Base-by-base conservation (phyloP, 2,329 filamentous ascomycete species). In the Aspergillus quadrilineatus region DNA sequence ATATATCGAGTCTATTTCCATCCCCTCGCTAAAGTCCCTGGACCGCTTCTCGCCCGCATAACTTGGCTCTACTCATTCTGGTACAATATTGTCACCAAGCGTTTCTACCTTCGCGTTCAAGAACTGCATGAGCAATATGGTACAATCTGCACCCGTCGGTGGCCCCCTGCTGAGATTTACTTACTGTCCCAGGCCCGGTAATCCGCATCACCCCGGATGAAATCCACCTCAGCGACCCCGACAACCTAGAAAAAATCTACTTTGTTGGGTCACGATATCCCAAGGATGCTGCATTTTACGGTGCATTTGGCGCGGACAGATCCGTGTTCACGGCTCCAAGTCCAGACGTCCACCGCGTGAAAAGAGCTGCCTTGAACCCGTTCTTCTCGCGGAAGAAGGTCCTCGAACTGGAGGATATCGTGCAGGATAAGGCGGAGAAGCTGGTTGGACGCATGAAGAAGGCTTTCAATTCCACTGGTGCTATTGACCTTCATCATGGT, bases 281-380 rank as follows among this genome's bases (percentile, higher is more conserved):
- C 30, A 69, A 70, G 56, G 62, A 64, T 28, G 53, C 63, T n/a
- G 53, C 55, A 22, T 68, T 70, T 52, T 66, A 68, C 4, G 54
- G 61, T 26, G 61, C 62, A 22, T 67, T 70, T 49, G 65, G 65
- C 50, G 63, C 60, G 9, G 55, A 63, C 6, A 60, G 63, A 34
- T 61, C 68, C 53, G 68, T 72, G 60, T 75, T 73, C 50, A 62
- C 65, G 8, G 67, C 66, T 1, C 46, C 62, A 15, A 63, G 61
- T 47, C 62, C 65, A 43, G 64, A 68, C 15, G 51, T 65, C 10
- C 68, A 71, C 56, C 67, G 66, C 9, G 57, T 65, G 6, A 66
- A 68, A 45, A 62, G 69, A 32, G 60, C 67, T 15, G 65, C 68
- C 2, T 58, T 71, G 47, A 69, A 64, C 52, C 65, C 68, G 14